Evolutionary conservation across 2,329 filamentous ascomycete species (phyloP), one percentile per base, ranked within the genome.

Genomic region (Exophiala alcalophila): DNA sequence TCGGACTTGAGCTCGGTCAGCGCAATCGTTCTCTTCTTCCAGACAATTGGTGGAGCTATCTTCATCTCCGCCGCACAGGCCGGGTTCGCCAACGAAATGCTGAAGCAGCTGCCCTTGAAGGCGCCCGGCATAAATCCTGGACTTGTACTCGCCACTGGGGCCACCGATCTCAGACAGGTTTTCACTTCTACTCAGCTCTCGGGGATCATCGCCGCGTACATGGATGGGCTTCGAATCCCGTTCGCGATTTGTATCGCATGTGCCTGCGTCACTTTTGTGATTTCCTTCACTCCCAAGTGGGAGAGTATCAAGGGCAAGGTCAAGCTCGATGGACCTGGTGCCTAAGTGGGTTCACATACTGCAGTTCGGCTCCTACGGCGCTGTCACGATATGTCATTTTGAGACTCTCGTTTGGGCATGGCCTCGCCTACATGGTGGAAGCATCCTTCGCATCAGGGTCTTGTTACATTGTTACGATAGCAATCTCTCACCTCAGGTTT

Each of bases 41-140:
- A 59, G 44, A 62, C 57, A 3, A 50, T 65, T 6, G 61, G 61
- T 8, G 58, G 60, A n/a, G 52, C 61, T 6, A 52, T 65, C 33
- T 58, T 51, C 43, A 54, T 63, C 37, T 59, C 59, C 3, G 59
- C 58, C 12, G 60, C 47, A 1, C 59, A 65, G 48, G 49, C 61
- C 4, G 61, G 52, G 12, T 65, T 65, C 45, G 53, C 52, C n/a
- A 65, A 65, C 45, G 50, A 50, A 15, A 41, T 64, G 19, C 29
- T 62, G n/a, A 34, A 56, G 18, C 47, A 50, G 16, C 25, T 65
- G 8, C 41, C 52, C 12, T 35, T 16, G 4, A 55, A 33, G 1
- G 56, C 56, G 2, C 61, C 63, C 1, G 35, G 29, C 8, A 47
- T 66, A 7, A 43, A 58, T 36, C 53, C 59, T 1, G 24, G 15